Evolutionary conservation across 495 filamentous ascomycete genomes (phyloP), one percentile per base, ranked within the genome.

Genomic region (Hyaloscypha finlandica): DNA sequence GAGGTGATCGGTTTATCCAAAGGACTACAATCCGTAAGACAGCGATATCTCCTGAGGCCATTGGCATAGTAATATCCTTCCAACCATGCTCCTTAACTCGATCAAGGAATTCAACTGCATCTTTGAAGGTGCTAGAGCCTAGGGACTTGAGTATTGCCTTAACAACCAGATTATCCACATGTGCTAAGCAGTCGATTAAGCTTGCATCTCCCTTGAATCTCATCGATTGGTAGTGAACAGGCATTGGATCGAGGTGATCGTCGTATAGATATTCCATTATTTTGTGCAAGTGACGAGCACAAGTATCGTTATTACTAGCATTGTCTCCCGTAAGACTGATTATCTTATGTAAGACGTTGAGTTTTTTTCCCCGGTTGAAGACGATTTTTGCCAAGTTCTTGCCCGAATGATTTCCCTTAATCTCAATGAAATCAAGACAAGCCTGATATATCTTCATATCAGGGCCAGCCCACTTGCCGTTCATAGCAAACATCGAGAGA

Each of bases 361-460:
- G 51, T 19, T 25, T 19, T 19, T 53, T n/a, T 4, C 6, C 4
- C 6, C 19, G 4, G 4, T 53, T 53, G 19, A 6, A 53, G 5
- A 53, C 51, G 4, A 53, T 5, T n/a, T 53, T 4, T n/a, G 16
- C 51, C 6, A 53, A 16, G 22, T 53, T 53, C 22, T 19, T 25
- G 4, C 51, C 51, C 22, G 22, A 53, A 53, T 53, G 51, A 19
- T 4, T 25, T 53, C 22, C 22, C 6, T 53, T 4, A 16, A 53
- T 53, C 19, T 53, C 51, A 19, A 53, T 19, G 19, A 53, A 53
- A 6, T 53, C 22, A 5, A 53, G 6, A 16, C 51, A 53, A 53
- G 51, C 51, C 19, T 25, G 16, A 53, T 53, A 53, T 53, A n/a
- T 53, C 51, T 53, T 53, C 6, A 53, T n/a, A 53, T 53, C 51